These are phyloP conservation scores for Penicillium sp. DNA, from an alignment of 2,329 filamentous ascomycete species.

Conservation along the genomic window DNA sequence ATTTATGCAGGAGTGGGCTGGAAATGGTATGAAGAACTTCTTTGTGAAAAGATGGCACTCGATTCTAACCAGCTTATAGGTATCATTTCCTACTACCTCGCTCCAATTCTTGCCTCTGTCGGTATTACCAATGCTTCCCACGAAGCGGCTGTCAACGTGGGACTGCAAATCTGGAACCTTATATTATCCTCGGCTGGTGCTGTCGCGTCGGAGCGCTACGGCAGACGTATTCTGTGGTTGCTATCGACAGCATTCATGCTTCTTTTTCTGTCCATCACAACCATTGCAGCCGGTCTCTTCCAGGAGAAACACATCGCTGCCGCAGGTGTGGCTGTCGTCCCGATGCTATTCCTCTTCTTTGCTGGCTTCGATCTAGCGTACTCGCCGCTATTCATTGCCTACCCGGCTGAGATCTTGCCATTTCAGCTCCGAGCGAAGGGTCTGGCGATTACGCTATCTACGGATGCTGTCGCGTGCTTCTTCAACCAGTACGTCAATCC, in stretches of 20 bases:
- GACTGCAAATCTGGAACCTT: constrained; percentile 25
- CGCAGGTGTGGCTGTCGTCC: constrained; percentile 33
- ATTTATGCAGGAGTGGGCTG: constrained; percentile 29
- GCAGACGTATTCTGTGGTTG: constrained; percentile 24
- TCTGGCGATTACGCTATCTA: constrained; percentile 26
- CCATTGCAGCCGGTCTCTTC: constrained; percentile 21
- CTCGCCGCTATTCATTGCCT: constrained; percentile 26
- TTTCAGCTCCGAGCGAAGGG: constrained; percentile 40
- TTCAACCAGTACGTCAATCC: constrained; percentile 48
- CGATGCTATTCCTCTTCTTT: constrained; percentile 37
- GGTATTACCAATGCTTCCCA: constrained; percentile 22
- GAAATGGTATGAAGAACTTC: constrained; percentile 21
- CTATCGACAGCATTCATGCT: constrained; percentile 20
- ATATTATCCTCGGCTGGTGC: constrained; percentile 19
- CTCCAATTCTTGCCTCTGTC: constrained; percentile 38
- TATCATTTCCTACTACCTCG: constrained; percentile 38
- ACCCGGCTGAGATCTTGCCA: constrained; percentile 34
- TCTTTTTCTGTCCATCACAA: constrained; percentile 22
- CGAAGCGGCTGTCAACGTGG: constrained; percentile 26
- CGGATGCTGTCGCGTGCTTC: constrained; percentile 29
- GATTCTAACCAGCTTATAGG: constrained; percentile 8
- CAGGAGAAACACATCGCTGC: constrained; percentile 20
- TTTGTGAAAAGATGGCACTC: neutral
- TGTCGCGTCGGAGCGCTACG: constrained; percentile 22
- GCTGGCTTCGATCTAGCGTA: constrained; percentile 33